Percentiles rank a stretch among this genome's conserved stretches.
These are phyloP conservation scores for Rhizoclosmatium sp. DNA, from an alignment of 192 early-diverging fungal species.

Conservation along the genomic window DNA sequence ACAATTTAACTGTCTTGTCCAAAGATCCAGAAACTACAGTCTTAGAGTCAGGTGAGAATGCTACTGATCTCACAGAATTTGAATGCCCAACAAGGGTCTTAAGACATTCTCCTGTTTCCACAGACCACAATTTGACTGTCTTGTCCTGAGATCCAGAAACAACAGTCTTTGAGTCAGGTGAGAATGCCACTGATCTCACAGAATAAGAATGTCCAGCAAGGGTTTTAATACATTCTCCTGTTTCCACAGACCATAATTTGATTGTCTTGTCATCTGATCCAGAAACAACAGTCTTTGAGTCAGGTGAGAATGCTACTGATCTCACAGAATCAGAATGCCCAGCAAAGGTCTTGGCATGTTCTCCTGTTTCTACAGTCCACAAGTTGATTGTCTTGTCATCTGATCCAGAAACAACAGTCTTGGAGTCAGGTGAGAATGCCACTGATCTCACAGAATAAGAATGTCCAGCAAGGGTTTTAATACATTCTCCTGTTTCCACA, in stretches of 20 bases:
- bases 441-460: conserved; percentile 17
- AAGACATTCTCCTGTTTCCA: neutral
- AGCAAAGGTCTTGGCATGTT: neutral
- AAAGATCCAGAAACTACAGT: conserved; percentile 13
- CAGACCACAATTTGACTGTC: neutral
- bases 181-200: conserved; percentile 1
- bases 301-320: neutral
- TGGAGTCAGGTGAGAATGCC: conserved; percentile 72
- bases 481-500: neutral
- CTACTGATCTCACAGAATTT: conserved; percentile 13
- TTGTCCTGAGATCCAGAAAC: neutral
- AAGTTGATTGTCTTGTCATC: conserved; percentile 83
- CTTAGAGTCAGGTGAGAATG: conserved; percentile 49
- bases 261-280: conserved; percentile 30
- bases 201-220: neutral
- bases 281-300: neutral
- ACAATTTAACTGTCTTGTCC: conserved; percentile 15
- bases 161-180: neutral
- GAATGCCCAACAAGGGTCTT: conserved; percentile 17
- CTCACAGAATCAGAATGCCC: neutral
- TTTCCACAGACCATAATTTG: conserved; percentile 53
- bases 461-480: neutral
- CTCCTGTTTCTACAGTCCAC: conserved; percentile 53
- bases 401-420: conserved; percentile 80
- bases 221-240: neutral